Conservation (phyloP, 2,329 filamentous ascomycete genomes). For the Trichoderma afroharzianum region DNA sequence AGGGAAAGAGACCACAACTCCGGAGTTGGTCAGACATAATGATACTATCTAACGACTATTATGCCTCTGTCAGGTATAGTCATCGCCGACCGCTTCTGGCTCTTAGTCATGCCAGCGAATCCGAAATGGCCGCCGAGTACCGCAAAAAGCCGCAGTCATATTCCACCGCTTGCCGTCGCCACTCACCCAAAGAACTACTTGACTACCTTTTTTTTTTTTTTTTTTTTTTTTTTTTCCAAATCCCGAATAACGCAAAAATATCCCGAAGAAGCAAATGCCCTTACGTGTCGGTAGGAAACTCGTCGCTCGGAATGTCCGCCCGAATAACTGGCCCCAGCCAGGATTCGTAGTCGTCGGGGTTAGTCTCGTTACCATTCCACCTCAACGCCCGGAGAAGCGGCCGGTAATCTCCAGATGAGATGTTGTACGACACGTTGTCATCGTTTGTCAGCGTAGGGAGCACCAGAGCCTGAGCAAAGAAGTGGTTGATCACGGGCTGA, state of each 20-base stretch:
- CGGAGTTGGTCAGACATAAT: neutral
- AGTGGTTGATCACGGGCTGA: neutral
- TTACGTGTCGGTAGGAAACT: neutral
- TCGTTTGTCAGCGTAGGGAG: conserved; percentile 2
- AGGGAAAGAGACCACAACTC: neutral
- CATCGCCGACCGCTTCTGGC: neutral
- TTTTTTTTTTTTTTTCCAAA: neutral
- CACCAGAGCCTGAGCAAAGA: neutral
- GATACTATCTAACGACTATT: neutral
- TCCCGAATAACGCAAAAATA: neutral
- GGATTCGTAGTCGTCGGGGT: conserved; percentile 1
- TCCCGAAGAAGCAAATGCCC: neutral
- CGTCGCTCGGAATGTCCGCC: neutral
- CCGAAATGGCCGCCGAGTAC: neutral
- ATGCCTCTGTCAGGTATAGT: neutral
- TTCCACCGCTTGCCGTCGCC: neutral
- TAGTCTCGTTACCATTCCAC: neutral
- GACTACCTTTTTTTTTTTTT: too few relatives aligned
- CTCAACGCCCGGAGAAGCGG: neutral
- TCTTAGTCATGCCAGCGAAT: neutral
- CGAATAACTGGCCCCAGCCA: neutral
- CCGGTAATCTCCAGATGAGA: conserved; percentile 7
- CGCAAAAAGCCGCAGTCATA: neutral
- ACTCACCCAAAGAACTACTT: neutral
- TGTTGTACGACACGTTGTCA: neutral